Conservation (phyloP, 164 flowering plant genomes). For the Piper longum region DNA sequence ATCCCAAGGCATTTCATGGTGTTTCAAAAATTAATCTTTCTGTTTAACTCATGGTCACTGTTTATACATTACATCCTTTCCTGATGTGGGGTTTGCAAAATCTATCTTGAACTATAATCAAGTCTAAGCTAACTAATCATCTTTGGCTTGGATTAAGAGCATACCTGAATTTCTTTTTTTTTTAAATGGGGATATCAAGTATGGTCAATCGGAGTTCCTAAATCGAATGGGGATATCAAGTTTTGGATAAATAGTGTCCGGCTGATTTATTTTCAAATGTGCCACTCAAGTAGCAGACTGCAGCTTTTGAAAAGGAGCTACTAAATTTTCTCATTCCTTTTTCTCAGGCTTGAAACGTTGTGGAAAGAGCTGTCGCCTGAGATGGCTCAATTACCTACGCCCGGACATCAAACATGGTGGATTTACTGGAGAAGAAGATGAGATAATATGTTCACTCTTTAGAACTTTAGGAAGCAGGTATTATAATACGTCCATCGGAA, state of each 20-base stretch:
- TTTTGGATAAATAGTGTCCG: too few species aligned
- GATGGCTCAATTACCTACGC: slow-evolving; percentile 11
- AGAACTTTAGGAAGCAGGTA: slow-evolving; percentile 54
- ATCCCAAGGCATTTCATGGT: not conserved
- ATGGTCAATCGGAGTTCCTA: too few species aligned
- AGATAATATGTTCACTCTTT: slow-evolving; percentile 32
- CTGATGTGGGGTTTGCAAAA: too few species aligned
- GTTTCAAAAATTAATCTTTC: too few species aligned
- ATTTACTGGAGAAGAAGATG: slow-evolving; percentile 57
- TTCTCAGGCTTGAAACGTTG: slow-evolving; percentile 51
- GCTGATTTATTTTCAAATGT: not conserved
- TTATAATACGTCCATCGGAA: not conserved
- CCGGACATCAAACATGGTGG: slow-evolving; percentile 21
- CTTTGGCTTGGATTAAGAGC: too few species aligned
- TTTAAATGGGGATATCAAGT: too few species aligned
- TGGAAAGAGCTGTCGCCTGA: slow-evolving; percentile 68
- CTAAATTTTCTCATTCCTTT: not conserved
- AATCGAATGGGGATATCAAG: too few species aligned
- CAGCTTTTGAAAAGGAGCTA: too few species aligned
- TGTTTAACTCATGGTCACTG: too few species aligned
- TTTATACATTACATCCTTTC: too few species aligned
- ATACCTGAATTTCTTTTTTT: not conserved
- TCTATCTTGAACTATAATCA: not conserved
- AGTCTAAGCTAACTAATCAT: too few species aligned
- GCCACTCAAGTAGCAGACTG: too few species aligned